These are phyloP conservation scores for Suhomyces yuchorum DNA, from an alignment of 1,139 yeast species.

Conservation along the genomic window DNA sequence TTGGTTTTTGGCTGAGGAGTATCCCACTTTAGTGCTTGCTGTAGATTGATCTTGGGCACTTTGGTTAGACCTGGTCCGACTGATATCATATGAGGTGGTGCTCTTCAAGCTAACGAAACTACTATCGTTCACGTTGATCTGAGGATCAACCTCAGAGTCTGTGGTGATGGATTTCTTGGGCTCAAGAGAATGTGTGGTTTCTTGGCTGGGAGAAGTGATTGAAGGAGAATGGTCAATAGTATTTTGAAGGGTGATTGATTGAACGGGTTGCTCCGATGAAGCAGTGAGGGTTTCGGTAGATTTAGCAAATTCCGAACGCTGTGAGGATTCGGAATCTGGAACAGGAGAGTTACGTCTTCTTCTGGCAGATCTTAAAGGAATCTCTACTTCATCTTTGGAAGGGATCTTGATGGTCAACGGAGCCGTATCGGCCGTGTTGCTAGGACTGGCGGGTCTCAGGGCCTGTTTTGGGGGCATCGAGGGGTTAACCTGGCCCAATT, in stretches of 20 bases:
- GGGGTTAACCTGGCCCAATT: background rate
- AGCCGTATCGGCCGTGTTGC: background rate
- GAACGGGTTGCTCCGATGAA: conserved; percentile 2
- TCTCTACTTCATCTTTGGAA: conserved; percentile 15
- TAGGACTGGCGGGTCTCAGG: background rate
- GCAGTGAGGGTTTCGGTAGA: conserved; percentile 5
- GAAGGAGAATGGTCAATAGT: background rate
- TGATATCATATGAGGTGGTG: conserved; percentile 8
- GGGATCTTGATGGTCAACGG: background rate
- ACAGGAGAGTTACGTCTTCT: conserved; percentile 18
- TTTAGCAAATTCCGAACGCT: conserved; percentile 2
- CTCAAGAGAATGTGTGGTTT: background rate
- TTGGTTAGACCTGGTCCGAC: conserved; percentile 12
- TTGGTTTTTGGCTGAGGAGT: conserved; percentile 22
- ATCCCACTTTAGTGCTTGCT: conserved; percentile 5
- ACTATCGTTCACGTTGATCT: conserved; percentile 3
- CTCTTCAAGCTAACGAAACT: conserved; percentile 10
- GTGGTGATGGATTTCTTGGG: background rate
- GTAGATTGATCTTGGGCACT: conserved; percentile 7
- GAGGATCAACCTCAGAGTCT: background rate
- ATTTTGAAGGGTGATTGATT: background rate
- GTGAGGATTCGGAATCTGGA: background rate
- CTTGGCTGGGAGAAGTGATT: background rate
- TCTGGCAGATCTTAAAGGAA: conserved; percentile 26
- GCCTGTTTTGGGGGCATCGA: background rate